Conservation (phyloP, 805 yeast species). For the Wickerhamomyces hampshirensis region DNA sequence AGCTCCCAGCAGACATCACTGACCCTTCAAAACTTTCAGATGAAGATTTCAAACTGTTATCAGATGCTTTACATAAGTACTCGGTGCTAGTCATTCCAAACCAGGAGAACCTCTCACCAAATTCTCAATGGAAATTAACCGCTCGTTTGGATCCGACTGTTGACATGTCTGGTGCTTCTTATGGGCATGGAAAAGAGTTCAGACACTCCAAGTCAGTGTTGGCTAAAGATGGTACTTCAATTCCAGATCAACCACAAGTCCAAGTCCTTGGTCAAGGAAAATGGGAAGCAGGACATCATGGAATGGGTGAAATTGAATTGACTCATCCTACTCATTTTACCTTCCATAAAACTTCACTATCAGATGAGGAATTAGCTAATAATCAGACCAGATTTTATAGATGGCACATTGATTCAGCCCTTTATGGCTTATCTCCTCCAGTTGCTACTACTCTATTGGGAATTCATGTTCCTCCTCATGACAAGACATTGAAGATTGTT, state of each 20-base stretch:
- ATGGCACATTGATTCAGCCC: constrained; percentile 92
- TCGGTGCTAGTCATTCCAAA: constrained; percentile 73
- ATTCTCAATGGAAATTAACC: constrained; percentile 72
- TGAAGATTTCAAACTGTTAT: constrained; percentile 56
- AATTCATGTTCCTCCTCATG: constrained; percentile 67
- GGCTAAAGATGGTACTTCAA: constrained; percentile 74
- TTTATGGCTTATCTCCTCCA: constrained; percentile 83
- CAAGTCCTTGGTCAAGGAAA: constrained; percentile 84
- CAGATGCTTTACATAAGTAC: constrained; percentile 60
- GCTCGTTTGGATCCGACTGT: constrained; percentile 70
- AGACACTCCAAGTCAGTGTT: constrained; percentile 63
- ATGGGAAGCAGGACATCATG: constrained; percentile 52
- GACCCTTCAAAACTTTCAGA: constrained; percentile 70
- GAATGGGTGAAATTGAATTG: constrained; percentile 49
- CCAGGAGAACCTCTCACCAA: constrained; percentile 64
- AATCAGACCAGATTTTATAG: constrained; percentile 79
- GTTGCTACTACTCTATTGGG: constrained; percentile 82
- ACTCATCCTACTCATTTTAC: constrained; percentile 83
- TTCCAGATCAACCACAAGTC: constrained; percentile 82
- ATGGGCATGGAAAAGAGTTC: constrained; percentile 83
- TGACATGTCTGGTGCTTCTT: constrained; percentile 48
- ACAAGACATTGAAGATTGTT: constrained; percentile 56
- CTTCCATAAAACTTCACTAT: constrained; percentile 67
- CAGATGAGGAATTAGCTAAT: constrained; percentile 54
- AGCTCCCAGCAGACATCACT: constrained; percentile 51